Base-by-base conservation (phyloP, 1,284 basidiomycete species). In the Apiotrichum porosum region DNA sequence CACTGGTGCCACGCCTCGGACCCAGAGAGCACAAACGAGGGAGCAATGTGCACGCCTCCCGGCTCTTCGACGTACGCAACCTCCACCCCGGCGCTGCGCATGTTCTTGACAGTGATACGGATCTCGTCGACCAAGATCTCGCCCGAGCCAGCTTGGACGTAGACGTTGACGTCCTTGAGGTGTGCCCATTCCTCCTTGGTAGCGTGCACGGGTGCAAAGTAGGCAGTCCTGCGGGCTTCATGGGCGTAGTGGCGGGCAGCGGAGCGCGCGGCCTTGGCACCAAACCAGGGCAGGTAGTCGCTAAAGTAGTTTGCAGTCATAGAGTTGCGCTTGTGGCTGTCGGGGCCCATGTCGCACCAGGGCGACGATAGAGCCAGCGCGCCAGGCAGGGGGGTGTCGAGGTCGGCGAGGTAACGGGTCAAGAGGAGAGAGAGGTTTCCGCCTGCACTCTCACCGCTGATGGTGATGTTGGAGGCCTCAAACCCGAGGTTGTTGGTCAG, bases 391-490 rank as follows among this genome's bases (percentile, higher is more conserved):
- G 15, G n/a, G 12, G 21, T 17, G 34, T 37, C 40, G 5, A 51
- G 40, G 26, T 42, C 44, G 6, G 42, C 33, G 3, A 56, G 44
- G 44, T 52, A 44, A 24, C 52, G 47, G 22, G 45, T 39, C 21
- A 57, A 37, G 3, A 44, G 24, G 28, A 57, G 55, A 8, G 31
- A 37, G 12, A 52, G 40, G 41, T 57, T 47, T 3, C 32, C 55
- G 19, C 55, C 55, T 0, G 55, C 55, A n/a, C 51, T 53, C 43
- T 57, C 51, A 37, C 55, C 55, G 10, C 30, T 21, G 3, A 57
- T 31, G 15, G 52, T 30, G 44, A 57, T 44, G 15, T 39, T 40
- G 14, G 38, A 18, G 2, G 55, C 51, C 10, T 24, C 32, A n/a
- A 57, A 53, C 6, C 49, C 48, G 13, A 57, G 48, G 5, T 28